phyloP scores from a whole-genome alignment of 257 asterid species.

The Nicotiana obtusifolia region DNA sequence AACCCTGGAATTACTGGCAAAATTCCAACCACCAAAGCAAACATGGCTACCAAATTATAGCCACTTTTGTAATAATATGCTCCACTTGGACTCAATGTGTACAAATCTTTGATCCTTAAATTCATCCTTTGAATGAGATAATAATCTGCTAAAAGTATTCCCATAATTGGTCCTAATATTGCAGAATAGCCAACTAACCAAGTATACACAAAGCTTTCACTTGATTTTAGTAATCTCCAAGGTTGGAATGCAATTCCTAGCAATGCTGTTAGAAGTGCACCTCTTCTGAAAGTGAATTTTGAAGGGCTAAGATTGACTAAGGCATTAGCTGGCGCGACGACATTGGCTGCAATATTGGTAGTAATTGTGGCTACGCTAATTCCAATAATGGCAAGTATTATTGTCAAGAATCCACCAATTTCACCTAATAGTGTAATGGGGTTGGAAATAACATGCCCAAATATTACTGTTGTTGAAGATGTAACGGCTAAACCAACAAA shows the following conservation, averaged over 20 bases:
- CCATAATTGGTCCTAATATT: slow-evolving; percentile 74
- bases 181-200: slow-evolving; percentile 94
- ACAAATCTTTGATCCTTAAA: slow-evolving; percentile 45
- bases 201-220: slow-evolving; percentile 86
- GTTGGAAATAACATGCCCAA: slow-evolving; percentile 58
- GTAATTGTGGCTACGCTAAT: slow-evolving; percentile 72
- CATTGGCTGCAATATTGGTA: slow-evolving; percentile 91
- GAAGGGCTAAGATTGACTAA: slow-evolving; percentile 75
- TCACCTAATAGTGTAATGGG: slow-evolving; percentile 68
- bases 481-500: slow-evolving; percentile 94
- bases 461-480: slow-evolving; percentile 69
- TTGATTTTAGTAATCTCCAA: slow-evolving; percentile 76
- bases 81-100: slow-evolving; percentile 51
- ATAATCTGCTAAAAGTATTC: slow-evolving; percentile 60
- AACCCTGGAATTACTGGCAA: slow-evolving; percentile 91
- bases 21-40: slow-evolving; percentile 56
- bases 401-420: slow-evolving; percentile 72
- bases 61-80: slow-evolving; percentile 63
- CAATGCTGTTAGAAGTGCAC: slow-evolving; percentile 65
- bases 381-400: slow-evolving; percentile 59
- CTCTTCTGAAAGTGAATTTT: slow-evolving; percentile 54
- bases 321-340: slow-evolving; percentile 93
- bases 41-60: slow-evolving; percentile 52
- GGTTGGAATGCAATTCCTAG: slow-evolving; percentile 83
- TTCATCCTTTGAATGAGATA: slow-evolving; percentile 38